Evolutionary conservation across 805 yeast species (phyloP).

Genomic region (Yarrowia sp.): DNA sequence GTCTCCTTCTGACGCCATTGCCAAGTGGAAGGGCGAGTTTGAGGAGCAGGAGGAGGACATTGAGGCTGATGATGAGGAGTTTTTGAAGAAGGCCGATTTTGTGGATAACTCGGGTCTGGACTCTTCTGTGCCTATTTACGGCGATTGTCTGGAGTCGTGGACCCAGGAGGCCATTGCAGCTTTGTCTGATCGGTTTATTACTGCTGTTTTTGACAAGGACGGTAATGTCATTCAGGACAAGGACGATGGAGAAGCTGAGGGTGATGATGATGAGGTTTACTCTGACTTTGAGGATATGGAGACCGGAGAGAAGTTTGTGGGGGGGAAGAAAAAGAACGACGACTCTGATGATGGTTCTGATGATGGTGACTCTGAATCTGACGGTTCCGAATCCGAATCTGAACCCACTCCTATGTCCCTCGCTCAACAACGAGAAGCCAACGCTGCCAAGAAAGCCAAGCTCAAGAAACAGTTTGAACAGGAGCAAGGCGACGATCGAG

Average conservation of each 20-base stretch:
- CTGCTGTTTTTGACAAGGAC: conserved; percentile 25
- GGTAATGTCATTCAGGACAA: conserved; percentile 33
- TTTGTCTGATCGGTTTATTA: conserved; percentile 30
- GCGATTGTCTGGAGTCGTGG: conserved; percentile 29
- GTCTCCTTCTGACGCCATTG: conserved; percentile 50
- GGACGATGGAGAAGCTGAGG: conserved; percentile 31
- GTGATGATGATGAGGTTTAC: conserved; percentile 39
- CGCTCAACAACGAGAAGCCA: conserved; percentile 69
- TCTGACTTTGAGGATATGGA: conserved; percentile 46
- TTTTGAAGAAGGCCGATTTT: conserved; percentile 31
- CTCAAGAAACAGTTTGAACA: conserved; percentile 86
- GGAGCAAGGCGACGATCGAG: conserved; percentile 65
- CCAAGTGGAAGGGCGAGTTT: conserved; percentile 34
- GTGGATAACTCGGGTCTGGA: conserved; percentile 27
- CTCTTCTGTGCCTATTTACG: conserved; percentile 30
- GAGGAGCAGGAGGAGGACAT: conserved; percentile 32
- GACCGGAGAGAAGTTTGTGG: conserved; percentile 34
- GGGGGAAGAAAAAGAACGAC: conserved; percentile 26
- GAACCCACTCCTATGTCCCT: conserved; percentile 44
- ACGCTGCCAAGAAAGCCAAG: conserved; percentile 87
- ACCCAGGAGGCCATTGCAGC: conserved; percentile 27
- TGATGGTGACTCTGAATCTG: conserved; percentile 33
- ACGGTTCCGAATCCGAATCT: conserved; percentile 38
- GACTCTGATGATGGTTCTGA: not conserved
- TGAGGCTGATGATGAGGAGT: conserved; percentile 35